Evolutionary conservation across 2,329 filamentous ascomycete species (phyloP).

Genomic region (Sordariomycetes sp.): DNA sequence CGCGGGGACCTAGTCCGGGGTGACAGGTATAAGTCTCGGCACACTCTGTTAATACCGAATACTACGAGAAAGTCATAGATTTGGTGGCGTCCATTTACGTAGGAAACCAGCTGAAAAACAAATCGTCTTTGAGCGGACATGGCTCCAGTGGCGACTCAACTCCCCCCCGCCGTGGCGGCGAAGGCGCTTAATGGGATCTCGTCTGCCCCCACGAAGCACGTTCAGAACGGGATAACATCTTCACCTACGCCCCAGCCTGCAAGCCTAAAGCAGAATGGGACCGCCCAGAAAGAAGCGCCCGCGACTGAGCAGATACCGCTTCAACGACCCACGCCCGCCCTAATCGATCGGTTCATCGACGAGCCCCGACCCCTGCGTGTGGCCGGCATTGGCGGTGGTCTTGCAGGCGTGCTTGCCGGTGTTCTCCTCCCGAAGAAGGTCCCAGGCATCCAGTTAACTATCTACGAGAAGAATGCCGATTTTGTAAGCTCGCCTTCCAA

Average conservation of each 20-base stretch:
- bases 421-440: constrained; percentile 58
- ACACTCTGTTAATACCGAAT: background rate
- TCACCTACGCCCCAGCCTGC: background rate
- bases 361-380: constrained; percentile 21
- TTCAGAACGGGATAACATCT: background rate
- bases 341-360: constrained; percentile 21
- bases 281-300: background rate
- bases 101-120: background rate
- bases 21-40: background rate
- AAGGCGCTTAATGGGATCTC: background rate
- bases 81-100: background rate
- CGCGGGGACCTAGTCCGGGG: background rate
- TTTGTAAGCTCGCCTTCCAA: constrained; percentile 34
- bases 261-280: background rate
- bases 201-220: background rate
- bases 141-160: background rate
- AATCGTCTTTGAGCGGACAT: background rate
- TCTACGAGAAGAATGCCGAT: constrained; percentile 59
- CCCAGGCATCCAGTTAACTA: constrained; percentile 52
- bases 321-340: background rate
- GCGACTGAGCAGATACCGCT: background rate
- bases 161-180: background rate
- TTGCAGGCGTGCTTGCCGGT: constrained; percentile 39
- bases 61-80: background rate
- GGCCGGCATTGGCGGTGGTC: constrained; percentile 24